phyloP scores from a whole-genome alignment of 2,329 filamentous ascomycete genomes.

The Calonectria montana region DNA sequence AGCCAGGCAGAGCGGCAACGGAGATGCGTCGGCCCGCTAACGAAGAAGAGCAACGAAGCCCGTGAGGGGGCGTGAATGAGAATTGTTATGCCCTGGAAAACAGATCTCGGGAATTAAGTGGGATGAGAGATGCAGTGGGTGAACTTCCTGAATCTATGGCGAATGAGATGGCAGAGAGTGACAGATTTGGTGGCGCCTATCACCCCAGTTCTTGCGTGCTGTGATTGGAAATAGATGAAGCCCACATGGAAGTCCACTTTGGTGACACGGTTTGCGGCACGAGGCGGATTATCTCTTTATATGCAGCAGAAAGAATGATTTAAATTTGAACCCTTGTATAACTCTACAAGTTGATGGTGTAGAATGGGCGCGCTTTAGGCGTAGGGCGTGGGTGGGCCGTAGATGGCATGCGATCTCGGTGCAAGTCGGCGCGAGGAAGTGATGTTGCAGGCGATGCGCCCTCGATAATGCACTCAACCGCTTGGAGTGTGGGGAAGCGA shows the following conservation, averaged over 20 bases:
- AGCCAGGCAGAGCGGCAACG: conserved; percentile 14
- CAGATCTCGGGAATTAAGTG: not conserved
- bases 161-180: not conserved
- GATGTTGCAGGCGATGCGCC: not conserved
- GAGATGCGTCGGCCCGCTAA: conserved; percentile 3
- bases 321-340: not conserved
- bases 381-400: not conserved
- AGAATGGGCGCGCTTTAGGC: not conserved
- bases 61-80: not conserved
- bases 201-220: conserved; percentile 25
- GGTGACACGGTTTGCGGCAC: not conserved
- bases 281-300: not conserved
- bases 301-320: not conserved
- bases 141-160: not conserved
- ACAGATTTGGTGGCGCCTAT: conserved; percentile 12
- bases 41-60: not conserved
- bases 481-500: conserved; percentile 5
- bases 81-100: not conserved
- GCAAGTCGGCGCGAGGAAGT: not conserved
- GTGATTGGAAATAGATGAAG: conserved; percentile 1
- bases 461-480: not conserved
- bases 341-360: not conserved
- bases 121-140: conserved; percentile 15
- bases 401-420: conserved; percentile 2
- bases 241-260: conserved; percentile 10